Conservation (phyloP, 2,329 filamentous ascomycete species). For the Phaeophleospora eucalypticola region DNA sequence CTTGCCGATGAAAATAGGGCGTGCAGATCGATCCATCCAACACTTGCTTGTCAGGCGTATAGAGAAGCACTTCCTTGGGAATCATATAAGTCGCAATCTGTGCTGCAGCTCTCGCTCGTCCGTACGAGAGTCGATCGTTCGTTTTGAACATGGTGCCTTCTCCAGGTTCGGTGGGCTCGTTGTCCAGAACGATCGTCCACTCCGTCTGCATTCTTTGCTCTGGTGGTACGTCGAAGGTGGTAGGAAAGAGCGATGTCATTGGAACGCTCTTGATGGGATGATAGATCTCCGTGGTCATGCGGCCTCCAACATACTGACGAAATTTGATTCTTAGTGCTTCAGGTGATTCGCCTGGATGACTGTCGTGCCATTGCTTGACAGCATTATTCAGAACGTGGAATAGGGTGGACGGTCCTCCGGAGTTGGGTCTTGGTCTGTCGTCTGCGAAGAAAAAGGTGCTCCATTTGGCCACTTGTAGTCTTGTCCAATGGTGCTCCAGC, state of each 20-base stretch:
- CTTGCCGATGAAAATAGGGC: constrained; percentile 71
- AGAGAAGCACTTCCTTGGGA: constrained; percentile 68
- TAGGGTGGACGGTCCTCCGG: constrained; percentile 39
- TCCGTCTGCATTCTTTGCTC: constrained; percentile 24
- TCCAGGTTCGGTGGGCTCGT: constrained; percentile 46
- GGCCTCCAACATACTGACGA: constrained; percentile 50
- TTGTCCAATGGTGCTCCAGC: constrained; percentile 37
- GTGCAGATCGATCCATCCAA: constrained; percentile 83
- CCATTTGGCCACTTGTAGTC: constrained; percentile 43
- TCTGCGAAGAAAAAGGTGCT: constrained; percentile 64
- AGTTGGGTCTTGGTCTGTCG: constrained; percentile 58
- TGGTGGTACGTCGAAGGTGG: constrained; percentile 44
- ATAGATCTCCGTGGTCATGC: constrained; percentile 38
- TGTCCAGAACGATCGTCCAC: constrained; percentile 50
- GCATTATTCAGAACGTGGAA: constrained; percentile 32
- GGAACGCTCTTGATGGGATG: constrained; percentile 38
- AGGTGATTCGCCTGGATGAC: constrained; percentile 24
- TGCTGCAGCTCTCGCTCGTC: constrained; percentile 60
- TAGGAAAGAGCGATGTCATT: constrained; percentile 56
- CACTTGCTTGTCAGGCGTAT: constrained; percentile 61
- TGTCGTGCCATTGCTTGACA: constrained; percentile 32
- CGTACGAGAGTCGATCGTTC: constrained; percentile 67
- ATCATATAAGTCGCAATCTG: constrained; percentile 44
- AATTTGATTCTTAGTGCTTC: constrained; percentile 46
- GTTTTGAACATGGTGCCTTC: constrained; percentile 86